Evolutionary conservation across 1,284 basidiomycete species (phyloP).

Genomic region (Pholiota adiposa): DNA sequence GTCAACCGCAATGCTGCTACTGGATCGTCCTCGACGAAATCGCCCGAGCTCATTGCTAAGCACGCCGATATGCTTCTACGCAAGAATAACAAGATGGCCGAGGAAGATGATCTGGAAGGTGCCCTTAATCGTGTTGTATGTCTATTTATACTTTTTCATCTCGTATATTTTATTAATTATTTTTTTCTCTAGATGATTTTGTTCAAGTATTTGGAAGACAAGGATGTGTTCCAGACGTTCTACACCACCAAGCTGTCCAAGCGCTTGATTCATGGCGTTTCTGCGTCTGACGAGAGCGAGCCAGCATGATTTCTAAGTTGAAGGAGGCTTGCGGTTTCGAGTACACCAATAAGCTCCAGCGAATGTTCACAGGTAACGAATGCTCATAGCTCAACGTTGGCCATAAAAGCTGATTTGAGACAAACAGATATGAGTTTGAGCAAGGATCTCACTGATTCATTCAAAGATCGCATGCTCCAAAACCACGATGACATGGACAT

Average conservation of each 20-base stretch:
- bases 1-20: constrained; percentile 95
- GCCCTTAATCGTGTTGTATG: constrained; percentile 90
- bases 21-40: constrained; percentile 82
- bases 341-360: constrained; percentile 96
- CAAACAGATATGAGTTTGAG: constrained; percentile 88
- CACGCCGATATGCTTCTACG: constrained; percentile 91
- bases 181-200: constrained; percentile 83
- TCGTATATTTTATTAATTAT: neutral
- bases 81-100: constrained; percentile 96
- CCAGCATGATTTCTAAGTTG: constrained; percentile 98
- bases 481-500: constrained; percentile 86
- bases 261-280: constrained; percentile 91
- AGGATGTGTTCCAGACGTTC: constrained; percentile 99
- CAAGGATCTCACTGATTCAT: constrained; percentile 95
- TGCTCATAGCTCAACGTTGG: neutral
- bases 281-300: constrained; percentile 95
- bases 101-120: constrained; percentile 90
- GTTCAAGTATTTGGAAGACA: constrained; percentile 99
- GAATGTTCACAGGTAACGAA: constrained; percentile 92
- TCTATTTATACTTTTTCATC: constrained; percentile 17
- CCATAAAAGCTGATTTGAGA: neutral
- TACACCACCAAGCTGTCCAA: constrained; percentile 97
- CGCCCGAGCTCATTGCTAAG: constrained; percentile 93
- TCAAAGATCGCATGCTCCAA: constrained; percentile 93
- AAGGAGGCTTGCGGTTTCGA: constrained; percentile 99